Conservation (phyloP, 208 protist species). For the Leishmania braziliensis region DNA sequence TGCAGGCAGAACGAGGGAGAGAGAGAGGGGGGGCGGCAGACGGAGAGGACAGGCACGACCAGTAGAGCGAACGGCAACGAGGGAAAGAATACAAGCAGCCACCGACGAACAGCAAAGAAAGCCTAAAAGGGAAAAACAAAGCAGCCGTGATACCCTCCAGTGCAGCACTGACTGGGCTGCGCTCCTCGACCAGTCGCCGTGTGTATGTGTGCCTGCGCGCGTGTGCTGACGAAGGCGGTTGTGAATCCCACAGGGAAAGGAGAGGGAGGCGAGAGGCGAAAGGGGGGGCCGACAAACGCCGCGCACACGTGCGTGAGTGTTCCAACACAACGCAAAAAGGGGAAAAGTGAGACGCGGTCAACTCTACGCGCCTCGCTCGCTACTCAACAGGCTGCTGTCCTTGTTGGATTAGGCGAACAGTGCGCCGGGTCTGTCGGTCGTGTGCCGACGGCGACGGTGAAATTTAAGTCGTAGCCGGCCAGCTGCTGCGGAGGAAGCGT, state of each 20-base stretch:
- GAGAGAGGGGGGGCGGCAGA: background rate
- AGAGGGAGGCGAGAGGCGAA: background rate
- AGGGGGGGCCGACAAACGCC: background rate
- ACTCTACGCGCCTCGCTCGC: background rate
- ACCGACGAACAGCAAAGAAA: background rate
- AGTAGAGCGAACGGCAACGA: background rate
- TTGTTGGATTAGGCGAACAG: no score
- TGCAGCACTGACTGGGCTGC: background rate
- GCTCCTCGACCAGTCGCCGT: background rate
- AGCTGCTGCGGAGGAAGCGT: no score
- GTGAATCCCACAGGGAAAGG: no score
- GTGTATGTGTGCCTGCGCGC: slow-evolving; percentile 9
- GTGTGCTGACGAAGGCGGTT: slow-evolving; percentile 5
- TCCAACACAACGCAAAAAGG: background rate
- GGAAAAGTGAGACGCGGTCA: background rate
- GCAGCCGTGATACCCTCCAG: no score
- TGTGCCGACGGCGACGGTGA: no score
- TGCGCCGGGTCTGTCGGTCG: no score
- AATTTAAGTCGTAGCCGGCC: no score
- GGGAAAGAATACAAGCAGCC: background rate
- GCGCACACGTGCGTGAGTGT: no score
- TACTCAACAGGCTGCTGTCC: no score
- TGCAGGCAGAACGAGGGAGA: background rate
- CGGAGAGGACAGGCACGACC: background rate
- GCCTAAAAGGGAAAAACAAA: no score